Base-by-base conservation (phyloP, 78 protist species). In the Creolimax fragrantissima region DNA sequence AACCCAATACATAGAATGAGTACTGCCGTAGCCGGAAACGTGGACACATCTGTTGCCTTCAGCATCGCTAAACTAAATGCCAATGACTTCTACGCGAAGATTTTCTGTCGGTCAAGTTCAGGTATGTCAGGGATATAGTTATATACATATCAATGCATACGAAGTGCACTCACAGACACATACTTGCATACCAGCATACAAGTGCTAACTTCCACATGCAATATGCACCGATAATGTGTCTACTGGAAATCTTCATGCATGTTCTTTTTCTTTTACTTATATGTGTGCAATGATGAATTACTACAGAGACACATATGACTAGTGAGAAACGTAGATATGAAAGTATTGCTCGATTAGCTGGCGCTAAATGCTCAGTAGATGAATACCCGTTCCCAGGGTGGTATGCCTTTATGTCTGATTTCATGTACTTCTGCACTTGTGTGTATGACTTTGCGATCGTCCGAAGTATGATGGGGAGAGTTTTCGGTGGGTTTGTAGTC, bases 1-100 rank as follows among this genome's bases (percentile, higher is more conserved):
- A n/a, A n/a, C n/a, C n/a, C n/a, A n/a, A n/a, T n/a, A n/a, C n/a
- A n/a, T n/a, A 83, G 86, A 24, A 88, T 88, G 90, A 58, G 74
- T n/a, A 35, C n/a, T 35, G 45, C 91, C 42, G 45, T 42, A 7
- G 2, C 90, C 43, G 90, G 45, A 6, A 42, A 42, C 37, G 81
- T 42, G 32, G 91, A 89, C 37, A 44, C 74, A n/a, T 89, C 91
- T 58, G 91, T 89, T 42, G 91, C 91, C 91, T 89, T 89, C 91
- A 45, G 85, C 39, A 4, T 89, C 17, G 91, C 91, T 42, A 32
- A 42, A 3, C 83, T 89, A 83, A 17, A 89, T 11, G 81, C 43
- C 37, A 35, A 11, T 24, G 2, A 5, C 66, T 58, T 83, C 86
- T 83, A 83, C 7, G 86, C 42, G 44, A 6, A 83, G 42, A 5